These are phyloP conservation scores for Albatrellus sp. DNA, from an alignment of 1,284 basidiomycete species.

Conservation along the genomic window DNA sequence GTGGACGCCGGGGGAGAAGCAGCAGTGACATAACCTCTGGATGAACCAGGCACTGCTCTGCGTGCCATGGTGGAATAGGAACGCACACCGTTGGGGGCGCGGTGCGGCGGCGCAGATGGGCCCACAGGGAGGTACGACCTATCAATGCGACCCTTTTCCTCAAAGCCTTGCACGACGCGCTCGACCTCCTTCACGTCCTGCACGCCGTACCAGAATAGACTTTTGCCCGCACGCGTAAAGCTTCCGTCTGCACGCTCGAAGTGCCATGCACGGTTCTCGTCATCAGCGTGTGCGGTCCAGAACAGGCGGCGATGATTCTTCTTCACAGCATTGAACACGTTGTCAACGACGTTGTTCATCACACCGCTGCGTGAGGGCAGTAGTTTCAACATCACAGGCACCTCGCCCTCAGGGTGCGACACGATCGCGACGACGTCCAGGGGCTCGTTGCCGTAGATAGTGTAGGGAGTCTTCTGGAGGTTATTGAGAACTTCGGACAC, in stretches of 20 bases:
- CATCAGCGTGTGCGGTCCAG: slow-evolving; percentile 93
- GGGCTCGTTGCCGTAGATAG: slow-evolving; percentile 96
- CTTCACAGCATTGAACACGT: slow-evolving; percentile 91
- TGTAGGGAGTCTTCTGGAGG: slow-evolving; percentile 76
- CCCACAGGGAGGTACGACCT: slow-evolving; percentile 79
- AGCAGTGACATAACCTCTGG: slow-evolving; percentile 53
- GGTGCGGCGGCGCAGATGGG: slow-evolving; percentile 61
- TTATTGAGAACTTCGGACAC: slow-evolving; percentile 84
- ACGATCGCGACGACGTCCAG: slow-evolving; percentile 94
- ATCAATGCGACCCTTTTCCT: slow-evolving; percentile 77
- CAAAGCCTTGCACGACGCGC: slow-evolving; percentile 71
- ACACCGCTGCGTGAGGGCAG: slow-evolving; percentile 81
- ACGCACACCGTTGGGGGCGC: slow-evolving; percentile 31
- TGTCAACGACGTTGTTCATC: slow-evolving; percentile 92
- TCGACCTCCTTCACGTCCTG: slow-evolving; percentile 91
- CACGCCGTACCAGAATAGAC: slow-evolving; percentile 96
- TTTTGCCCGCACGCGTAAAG: slow-evolving; percentile 89
- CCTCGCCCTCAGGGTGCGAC: slow-evolving; percentile 81
- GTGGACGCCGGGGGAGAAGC: slow-evolving; percentile 32
- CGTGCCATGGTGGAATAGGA: slow-evolving; percentile 71
- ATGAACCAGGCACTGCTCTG: slow-evolving; percentile 30
- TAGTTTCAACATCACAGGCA: slow-evolving; percentile 88
- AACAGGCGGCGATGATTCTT: slow-evolving; percentile 93
- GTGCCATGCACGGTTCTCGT: slow-evolving; percentile 97
- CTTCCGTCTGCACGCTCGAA: slow-evolving; percentile 97